Percentiles rank a stretch among this genome's conserved stretches.
Conservation (phyloP, 2,329 filamentous ascomycete species). For the Periglandula ipomoeae region DNA sequence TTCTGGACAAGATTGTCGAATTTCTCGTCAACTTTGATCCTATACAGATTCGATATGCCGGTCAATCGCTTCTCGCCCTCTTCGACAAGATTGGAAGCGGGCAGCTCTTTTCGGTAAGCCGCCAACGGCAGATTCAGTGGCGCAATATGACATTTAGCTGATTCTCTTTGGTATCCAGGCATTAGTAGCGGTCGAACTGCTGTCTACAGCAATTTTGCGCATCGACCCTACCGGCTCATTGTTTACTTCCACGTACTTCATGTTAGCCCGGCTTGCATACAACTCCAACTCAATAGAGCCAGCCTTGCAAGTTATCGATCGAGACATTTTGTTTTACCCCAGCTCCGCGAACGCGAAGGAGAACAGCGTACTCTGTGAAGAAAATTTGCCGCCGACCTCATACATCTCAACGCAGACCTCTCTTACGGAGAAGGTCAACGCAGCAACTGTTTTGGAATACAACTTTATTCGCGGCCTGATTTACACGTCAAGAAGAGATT, state of each 20-base stretch:
- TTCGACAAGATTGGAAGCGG: constrained; percentile 31
- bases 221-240: constrained; percentile 58
- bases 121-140: background rate
- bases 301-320: constrained; percentile 53
- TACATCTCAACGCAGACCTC: constrained; percentile 53
- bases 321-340: constrained; percentile 58
- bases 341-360: constrained; percentile 28
- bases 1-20: constrained; percentile 32
- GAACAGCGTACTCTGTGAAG: constrained; percentile 35
- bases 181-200: constrained; percentile 33
- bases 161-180: constrained; percentile 24
- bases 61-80: constrained; percentile 32
- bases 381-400: constrained; percentile 32
- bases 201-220: constrained; percentile 47
- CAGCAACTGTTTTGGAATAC: constrained; percentile 54
- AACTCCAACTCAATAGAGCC: constrained; percentile 42
- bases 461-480: constrained; percentile 56
- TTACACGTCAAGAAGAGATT: constrained; percentile 51
- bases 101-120: constrained; percentile 32
- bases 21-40: constrained; percentile 42
- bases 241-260: constrained; percentile 55
- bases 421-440: constrained; percentile 45
- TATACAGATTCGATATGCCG: constrained; percentile 43
- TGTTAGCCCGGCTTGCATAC: constrained; percentile 50
- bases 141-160: background rate